phyloP scores from a whole-genome alignment of 75 land plant species.

The Pinus albicaulis region DNA sequence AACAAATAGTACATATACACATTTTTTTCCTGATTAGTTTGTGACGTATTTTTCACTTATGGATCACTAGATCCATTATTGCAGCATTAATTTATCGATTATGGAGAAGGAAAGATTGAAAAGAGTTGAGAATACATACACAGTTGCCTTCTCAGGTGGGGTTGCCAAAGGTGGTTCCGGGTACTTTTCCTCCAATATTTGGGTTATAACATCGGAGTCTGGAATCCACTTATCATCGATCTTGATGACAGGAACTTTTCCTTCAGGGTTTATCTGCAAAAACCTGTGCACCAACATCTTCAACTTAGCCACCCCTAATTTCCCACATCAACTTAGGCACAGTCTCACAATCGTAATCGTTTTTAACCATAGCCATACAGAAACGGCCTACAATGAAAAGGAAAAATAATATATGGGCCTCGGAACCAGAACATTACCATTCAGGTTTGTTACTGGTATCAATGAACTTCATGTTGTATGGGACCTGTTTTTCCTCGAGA shows the following conservation, averaged over 20 bases:
- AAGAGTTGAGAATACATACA: conserved; percentile 43
- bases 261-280: conserved; percentile 76
- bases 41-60: too few species aligned
- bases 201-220: conserved; percentile 92
- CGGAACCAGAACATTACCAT: conserved; percentile 44
- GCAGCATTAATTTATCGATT: background rate
- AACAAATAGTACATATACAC: too few species aligned
- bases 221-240: conserved; percentile 88
- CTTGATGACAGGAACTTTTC: conserved; percentile 86
- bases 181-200: conserved; percentile 72
- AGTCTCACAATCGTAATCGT: too few species aligned
- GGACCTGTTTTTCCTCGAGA: conserved; percentile 85
- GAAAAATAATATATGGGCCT: background rate
- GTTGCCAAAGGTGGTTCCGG: conserved; percentile 76
- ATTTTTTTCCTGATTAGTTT: too few species aligned
- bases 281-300: conserved; percentile 50
- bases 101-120: background rate
- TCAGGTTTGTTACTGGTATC: conserved; percentile 80
- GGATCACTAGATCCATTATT: too few species aligned
- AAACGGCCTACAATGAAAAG: too few species aligned
- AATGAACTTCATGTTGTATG: conserved; percentile 74
- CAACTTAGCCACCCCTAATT: background rate
- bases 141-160: conserved; percentile 72
- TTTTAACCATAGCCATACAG: too few species aligned
- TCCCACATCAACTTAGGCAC: too few species aligned